Conservation (phyloP, 345 rosid species). For the Gossypium mustelinum region DNA sequence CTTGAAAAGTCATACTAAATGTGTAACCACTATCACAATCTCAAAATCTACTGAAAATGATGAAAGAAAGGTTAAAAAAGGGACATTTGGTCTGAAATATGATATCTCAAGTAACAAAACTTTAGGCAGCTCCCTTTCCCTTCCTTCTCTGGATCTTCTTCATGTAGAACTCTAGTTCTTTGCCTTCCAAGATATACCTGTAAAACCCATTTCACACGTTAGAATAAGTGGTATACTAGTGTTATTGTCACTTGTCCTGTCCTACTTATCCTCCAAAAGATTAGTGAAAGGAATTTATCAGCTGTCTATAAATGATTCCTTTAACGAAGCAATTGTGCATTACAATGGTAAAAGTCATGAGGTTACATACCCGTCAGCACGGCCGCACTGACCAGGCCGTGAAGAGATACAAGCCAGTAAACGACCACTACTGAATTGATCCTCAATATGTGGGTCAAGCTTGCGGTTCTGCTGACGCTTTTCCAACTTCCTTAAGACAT, state of each 20-base stretch:
- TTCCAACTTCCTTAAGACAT: conserved; percentile 50
- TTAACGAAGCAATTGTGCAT: not conserved
- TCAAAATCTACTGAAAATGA: not conserved
- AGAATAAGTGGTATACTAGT: not conserved
- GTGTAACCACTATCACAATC: conserved; percentile 14
- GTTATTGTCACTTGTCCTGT: not conserved
- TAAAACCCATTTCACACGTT: not conserved
- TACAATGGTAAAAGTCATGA: not conserved
- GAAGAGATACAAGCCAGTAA: conserved; percentile 66
- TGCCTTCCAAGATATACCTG: conserved; percentile 70
- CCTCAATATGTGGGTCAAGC: conserved; percentile 68
- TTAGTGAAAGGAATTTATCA: not conserved
- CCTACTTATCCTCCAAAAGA: not conserved
- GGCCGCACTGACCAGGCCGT: conserved; percentile 76
- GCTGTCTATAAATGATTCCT: not conserved
- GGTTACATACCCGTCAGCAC: conserved; percentile 66
- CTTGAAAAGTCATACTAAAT: not conserved
- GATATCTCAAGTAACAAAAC: not conserved
- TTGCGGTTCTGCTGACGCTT: conserved; percentile 44
- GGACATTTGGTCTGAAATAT: not conserved
- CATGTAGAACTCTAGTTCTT: conserved; percentile 72
- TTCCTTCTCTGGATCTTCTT: conserved; percentile 84
- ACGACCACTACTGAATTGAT: conserved; percentile 64
- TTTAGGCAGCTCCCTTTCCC: conserved; percentile 75
- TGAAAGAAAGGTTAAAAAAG: not conserved